A percentile compares a stretch with the other conserved stretches of the same genome.
phyloP scores from a whole-genome alignment of 1,284 basidiomycete genomes.

The Fistulinella cinereoalba region DNA sequence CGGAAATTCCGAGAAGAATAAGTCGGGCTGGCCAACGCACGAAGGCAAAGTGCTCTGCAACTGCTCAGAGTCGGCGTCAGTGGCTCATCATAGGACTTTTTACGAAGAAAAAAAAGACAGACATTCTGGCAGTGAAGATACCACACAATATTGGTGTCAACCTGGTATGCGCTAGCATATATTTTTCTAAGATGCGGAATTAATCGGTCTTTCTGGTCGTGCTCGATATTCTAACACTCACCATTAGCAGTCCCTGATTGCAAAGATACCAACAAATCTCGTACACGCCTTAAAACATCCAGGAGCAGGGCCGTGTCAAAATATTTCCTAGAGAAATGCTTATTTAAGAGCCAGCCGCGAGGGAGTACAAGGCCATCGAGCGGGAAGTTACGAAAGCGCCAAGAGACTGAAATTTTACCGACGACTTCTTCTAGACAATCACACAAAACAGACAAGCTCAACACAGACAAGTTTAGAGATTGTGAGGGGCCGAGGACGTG shows the following conservation, averaged over 20 bases:
- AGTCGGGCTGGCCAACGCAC: slow-evolving; percentile 14
- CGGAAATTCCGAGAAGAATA: neutral
- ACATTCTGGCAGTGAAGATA: slow-evolving; percentile 30
- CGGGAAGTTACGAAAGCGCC: slow-evolving; percentile 21
- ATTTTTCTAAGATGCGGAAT: slow-evolving; percentile 9
- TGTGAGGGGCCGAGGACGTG: slow-evolving; percentile 38
- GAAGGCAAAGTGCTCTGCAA: slow-evolving; percentile 26
- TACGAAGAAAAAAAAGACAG: slow-evolving; percentile 5
- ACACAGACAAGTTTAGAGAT: too few relatives aligned
- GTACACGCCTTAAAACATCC: slow-evolving; percentile 10
- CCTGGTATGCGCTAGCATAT: slow-evolving; percentile 17
- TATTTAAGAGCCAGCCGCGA: slow-evolving; percentile 43
- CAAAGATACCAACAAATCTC: slow-evolving; percentile 14
- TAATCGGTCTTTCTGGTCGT: neutral
- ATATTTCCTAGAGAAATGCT: slow-evolving; percentile 25
- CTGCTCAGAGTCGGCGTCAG: slow-evolving; percentile 12
- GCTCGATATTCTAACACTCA: slow-evolving; percentile 5
- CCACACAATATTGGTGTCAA: slow-evolving; percentile 22
- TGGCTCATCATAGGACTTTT: neutral
- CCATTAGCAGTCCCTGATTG: slow-evolving; percentile 11
- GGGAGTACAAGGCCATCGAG: slow-evolving; percentile 48
- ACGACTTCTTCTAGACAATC: slow-evolving; percentile 46
- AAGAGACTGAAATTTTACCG: slow-evolving; percentile 37
- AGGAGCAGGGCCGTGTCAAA: slow-evolving; percentile 7
- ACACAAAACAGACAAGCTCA: slow-evolving; percentile 45